phyloP scores from a whole-genome alignment of 2,329 filamentous ascomycete species.

The Dissoconium aciculare region DNA sequence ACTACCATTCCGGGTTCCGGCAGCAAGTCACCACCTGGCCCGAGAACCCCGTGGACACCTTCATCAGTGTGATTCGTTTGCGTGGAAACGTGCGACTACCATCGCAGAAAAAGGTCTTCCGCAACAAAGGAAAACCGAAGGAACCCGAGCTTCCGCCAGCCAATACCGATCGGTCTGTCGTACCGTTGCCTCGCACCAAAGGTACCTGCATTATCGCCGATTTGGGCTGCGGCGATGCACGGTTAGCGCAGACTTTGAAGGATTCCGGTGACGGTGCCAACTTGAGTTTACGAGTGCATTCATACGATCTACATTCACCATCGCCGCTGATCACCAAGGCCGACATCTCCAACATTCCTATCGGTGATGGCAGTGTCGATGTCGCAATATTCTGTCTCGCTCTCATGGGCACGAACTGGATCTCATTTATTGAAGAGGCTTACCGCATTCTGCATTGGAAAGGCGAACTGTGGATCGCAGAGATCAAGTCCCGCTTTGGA shows the following conservation, averaged over 20 bases:
- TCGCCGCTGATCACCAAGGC: conserved; percentile 66
- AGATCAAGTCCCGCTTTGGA: conserved; percentile 88
- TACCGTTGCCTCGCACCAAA: conserved; percentile 54
- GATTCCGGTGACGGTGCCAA: conserved; percentile 40
- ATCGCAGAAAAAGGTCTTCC: conserved; percentile 21
- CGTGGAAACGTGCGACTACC: conserved; percentile 43
- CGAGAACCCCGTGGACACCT: conserved; percentile 84
- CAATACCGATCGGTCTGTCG: conserved; percentile 4
- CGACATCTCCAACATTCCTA: conserved; percentile 72
- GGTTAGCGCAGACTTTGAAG: conserved; percentile 56
- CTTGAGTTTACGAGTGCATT: conserved; percentile 60
- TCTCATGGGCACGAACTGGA: conserved; percentile 98
- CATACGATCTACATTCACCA: conserved; percentile 74
- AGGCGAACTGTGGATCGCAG: conserved; percentile 90
- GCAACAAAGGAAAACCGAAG: conserved; percentile 29
- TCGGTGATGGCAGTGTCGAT: conserved; percentile 61
- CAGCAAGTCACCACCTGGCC: conserved; percentile 94
- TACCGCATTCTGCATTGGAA: conserved; percentile 83
- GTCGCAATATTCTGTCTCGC: conserved; percentile 90
- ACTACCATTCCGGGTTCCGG: conserved; percentile 94
- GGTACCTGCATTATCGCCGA: conserved; percentile 71
- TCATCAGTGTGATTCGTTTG: conserved; percentile 54
- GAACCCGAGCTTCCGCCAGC: conserved; percentile 10
- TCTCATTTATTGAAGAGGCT: conserved; percentile 90
- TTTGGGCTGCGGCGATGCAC: conserved; percentile 83